These are phyloP conservation scores for Solanum tacnaense DNA, from an alignment of 257 asterid genomes.

Conservation along the genomic window DNA sequence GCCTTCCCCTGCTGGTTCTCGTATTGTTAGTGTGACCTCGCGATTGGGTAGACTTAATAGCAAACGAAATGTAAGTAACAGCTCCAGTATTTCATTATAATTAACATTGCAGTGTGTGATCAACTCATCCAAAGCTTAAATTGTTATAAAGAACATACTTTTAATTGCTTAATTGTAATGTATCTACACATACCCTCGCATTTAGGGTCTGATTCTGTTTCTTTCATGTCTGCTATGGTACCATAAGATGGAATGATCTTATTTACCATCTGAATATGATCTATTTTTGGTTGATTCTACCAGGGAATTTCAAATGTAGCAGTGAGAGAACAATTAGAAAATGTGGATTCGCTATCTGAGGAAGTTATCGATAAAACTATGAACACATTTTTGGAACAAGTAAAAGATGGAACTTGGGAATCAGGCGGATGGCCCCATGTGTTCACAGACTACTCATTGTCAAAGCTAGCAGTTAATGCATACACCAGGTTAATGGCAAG, in stretches of 20 bases:
- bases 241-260: no score
- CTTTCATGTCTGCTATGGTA: background rate
- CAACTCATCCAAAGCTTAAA: no score
- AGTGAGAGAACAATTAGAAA: slow-evolving; percentile 56
- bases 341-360: slow-evolving; percentile 45
- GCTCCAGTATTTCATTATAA: background rate
- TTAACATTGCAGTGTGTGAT: no score
- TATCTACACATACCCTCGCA: no score
- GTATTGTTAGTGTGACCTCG: slow-evolving; percentile 71
- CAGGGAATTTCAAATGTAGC: slow-evolving; percentile 60
- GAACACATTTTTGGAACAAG: slow-evolving; percentile 47
- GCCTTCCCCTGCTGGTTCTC: slow-evolving; percentile 60
- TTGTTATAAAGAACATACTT: no score
- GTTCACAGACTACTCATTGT: slow-evolving; percentile 76
- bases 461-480: slow-evolving; percentile 67
- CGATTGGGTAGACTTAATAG: slow-evolving; percentile 78
- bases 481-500: slow-evolving; percentile 60
- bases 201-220: background rate
- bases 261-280: no score
- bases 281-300: background rate
- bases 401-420: slow-evolving; percentile 66
- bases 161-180: no score
- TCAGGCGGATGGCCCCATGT: slow-evolving; percentile 83
- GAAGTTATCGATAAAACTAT: slow-evolving; percentile 53
- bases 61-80: slow-evolving; percentile 44